A percentile compares a stretch with the other conserved stretches of the same genome.
Conservation (phyloP, 2,329 filamentous ascomycete species). For the Pyrenochaeta sp. region DNA sequence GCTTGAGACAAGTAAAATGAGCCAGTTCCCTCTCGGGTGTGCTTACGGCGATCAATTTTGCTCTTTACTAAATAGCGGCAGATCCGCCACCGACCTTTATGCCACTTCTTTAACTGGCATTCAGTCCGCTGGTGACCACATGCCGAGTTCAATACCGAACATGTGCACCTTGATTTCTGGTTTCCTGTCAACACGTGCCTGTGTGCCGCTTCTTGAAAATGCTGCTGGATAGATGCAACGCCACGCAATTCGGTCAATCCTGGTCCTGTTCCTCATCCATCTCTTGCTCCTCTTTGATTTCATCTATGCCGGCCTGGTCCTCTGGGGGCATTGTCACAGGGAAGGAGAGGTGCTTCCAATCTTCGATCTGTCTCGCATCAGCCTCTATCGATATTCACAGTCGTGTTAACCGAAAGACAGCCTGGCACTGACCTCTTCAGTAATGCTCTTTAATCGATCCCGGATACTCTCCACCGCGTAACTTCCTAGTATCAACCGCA, state of each 20-base stretch:
- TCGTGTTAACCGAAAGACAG: not conserved
- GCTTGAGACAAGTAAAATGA: not conserved
- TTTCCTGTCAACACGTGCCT: too few species aligned
- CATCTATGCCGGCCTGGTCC: slow-evolving; percentile 25
- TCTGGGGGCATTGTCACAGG: slow-evolving; percentile 26
- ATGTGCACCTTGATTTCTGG: too few species aligned
- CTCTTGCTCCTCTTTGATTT: slow-evolving; percentile 28
- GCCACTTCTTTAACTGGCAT: too few species aligned
- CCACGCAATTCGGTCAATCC: slow-evolving; percentile 14
- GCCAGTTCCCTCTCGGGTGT: not conserved
- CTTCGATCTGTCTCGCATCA: slow-evolving; percentile 29
- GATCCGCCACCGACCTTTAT: too few species aligned
- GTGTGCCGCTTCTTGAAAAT: not conserved
- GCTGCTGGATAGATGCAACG: not conserved
- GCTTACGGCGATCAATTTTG: not conserved
- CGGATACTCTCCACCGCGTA: slow-evolving; percentile 97
- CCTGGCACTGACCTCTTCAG: slow-evolving; percentile 75
- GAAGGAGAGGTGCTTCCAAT: slow-evolving; percentile 39
- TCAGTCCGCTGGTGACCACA: too few species aligned
- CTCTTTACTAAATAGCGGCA: not conserved
- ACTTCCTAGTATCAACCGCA: slow-evolving; percentile 85
- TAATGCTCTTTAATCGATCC: slow-evolving; percentile 87
- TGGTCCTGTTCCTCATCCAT: slow-evolving; percentile 35
- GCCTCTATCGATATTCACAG: not conserved
- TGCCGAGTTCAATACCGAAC: too few species aligned